Percentiles rank a stretch among this genome's conserved stretches.
phyloP scores from a whole-genome alignment of 805 yeast genomes.

The Lipomyces sp. region DNA sequence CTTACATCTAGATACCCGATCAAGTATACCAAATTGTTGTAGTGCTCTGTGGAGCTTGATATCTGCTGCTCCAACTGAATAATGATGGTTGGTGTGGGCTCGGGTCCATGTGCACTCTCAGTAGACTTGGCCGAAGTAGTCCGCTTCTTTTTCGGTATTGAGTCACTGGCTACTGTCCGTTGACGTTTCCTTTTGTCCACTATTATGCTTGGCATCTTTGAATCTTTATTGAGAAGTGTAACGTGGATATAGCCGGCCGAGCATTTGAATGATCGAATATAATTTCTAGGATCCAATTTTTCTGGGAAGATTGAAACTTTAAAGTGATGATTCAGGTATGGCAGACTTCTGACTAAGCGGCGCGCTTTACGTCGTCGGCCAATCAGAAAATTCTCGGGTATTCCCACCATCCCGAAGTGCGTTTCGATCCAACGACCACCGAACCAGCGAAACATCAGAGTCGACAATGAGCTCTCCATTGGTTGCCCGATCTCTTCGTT shows the following conservation, averaged over 20 bases:
- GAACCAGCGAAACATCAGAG: not conserved
- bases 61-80: conserved; percentile 36
- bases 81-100: conserved; percentile 29
- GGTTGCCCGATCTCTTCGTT: conserved; percentile 31
- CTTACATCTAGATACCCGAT: conserved; percentile 48
- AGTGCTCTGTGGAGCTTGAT: conserved; percentile 51
- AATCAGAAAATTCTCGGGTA: conserved; percentile 13
- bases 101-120: conserved; percentile 3
- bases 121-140: not conserved
- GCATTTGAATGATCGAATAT: not conserved
- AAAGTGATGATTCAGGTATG: not conserved
- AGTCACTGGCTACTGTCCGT: not conserved
- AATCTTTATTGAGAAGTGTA: not conserved
- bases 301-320: not conserved
- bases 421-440: not conserved
- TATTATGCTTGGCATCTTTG: conserved; percentile 17
- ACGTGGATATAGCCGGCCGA: not conserved
- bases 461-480: conserved; percentile 33
- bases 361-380: not conserved
- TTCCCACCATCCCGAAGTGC: not conserved
- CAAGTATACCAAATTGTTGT: conserved; percentile 59
- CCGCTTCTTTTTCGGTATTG: conserved; percentile 1
- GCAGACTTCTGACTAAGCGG: not conserved
- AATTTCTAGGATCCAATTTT: not conserved
- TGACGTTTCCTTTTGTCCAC: conserved; percentile 10